Evolutionary conservation across 2,329 filamentous ascomycete species (phyloP).

Genomic region (Nemania serpens): DNA sequence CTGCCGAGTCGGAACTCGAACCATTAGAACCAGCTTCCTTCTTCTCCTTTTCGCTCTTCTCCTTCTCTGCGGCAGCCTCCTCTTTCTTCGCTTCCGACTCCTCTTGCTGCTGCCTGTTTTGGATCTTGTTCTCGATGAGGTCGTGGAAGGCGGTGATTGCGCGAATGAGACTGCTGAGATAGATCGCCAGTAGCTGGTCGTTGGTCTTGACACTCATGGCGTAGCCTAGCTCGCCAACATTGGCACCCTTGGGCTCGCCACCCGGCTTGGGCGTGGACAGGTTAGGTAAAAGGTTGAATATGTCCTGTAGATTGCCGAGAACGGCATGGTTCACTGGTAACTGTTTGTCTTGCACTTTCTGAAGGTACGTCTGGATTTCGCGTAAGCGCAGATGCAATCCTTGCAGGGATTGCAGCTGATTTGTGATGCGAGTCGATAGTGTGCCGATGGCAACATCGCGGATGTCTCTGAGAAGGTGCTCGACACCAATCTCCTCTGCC

Average conservation of each 20-base stretch:
- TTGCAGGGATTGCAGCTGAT: conserved; percentile 95
- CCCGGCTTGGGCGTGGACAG: conserved; percentile 78
- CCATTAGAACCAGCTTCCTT: conserved; percentile 59
- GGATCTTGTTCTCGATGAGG: conserved; percentile 99
- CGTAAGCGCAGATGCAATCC: conserved; percentile 91
- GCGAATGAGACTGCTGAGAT: conserved; percentile 92
- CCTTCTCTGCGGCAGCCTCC: conserved; percentile 49
- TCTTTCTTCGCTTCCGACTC: conserved; percentile 88
- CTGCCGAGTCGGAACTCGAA: conserved; percentile 50
- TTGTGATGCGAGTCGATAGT: conserved; percentile 93
- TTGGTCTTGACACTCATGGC: conserved; percentile 99
- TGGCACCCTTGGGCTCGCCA: conserved; percentile 59
- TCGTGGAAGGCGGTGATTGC: conserved; percentile 99
- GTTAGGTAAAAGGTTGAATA: conserved; percentile 98
- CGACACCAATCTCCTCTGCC: conserved; percentile 97
- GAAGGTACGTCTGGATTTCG: conserved; percentile 93
- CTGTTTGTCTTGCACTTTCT: conserved; percentile 92
- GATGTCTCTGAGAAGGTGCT: conserved; percentile 96
- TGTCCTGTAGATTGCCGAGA: conserved; percentile 96
- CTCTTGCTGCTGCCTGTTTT: conserved; percentile 96
- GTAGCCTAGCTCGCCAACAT: conserved; percentile 81
- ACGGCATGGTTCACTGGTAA: conserved; percentile 97
- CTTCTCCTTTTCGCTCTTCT: conserved; percentile 63
- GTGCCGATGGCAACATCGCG: conserved; percentile 97
- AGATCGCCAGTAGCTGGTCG: conserved; percentile 98